phyloP scores from a whole-genome alignment of 352 stramenopile genomes.

The Phytophthora rubi region DNA sequence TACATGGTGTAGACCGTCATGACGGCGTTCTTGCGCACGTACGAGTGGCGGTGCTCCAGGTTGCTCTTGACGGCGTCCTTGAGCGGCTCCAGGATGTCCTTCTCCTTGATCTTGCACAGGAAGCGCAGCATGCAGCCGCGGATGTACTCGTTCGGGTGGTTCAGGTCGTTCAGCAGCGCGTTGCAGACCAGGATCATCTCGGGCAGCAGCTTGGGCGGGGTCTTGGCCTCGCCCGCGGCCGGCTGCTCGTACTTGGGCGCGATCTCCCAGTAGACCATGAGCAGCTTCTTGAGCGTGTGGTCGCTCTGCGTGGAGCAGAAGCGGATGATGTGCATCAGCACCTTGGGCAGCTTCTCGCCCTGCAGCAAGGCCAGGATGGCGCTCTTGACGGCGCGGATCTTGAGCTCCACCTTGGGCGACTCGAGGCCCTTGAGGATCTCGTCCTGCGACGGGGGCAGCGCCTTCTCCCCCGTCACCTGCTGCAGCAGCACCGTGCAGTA shows the following conservation, averaged over 20 bases:
- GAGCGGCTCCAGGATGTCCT: constrained; percentile 93
- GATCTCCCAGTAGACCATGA: constrained; percentile 99
- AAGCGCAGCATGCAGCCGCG: constrained; percentile 99
- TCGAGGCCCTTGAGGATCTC: constrained; percentile 98
- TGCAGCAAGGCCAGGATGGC: constrained; percentile 98
- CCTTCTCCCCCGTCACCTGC: constrained; percentile 66
- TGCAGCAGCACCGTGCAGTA: constrained; percentile 88
- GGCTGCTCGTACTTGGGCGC: constrained; percentile 96
- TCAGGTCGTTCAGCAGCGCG: constrained; percentile 99
- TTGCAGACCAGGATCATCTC: constrained; percentile 99
- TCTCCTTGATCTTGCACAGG: constrained; percentile 99
- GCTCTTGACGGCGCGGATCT: constrained; percentile 98
- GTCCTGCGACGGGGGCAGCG: constrained; percentile 86
- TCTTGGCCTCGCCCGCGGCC: constrained; percentile 40
- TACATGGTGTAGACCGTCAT: constrained; percentile 99
- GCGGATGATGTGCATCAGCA: constrained; percentile 99
- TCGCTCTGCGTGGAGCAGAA: constrained; percentile 99
- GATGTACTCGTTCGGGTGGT: constrained; percentile 99
- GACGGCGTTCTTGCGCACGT: constrained; percentile 99
- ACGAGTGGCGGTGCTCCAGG: constrained; percentile 98
- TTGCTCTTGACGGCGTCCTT: constrained; percentile 96
- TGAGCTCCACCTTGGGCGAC: constrained; percentile 94
- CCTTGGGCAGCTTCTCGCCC: constrained; percentile 97
- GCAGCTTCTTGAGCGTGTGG: constrained; percentile 99
- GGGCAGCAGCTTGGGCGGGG: constrained; percentile 94